These are phyloP conservation scores for Phytophthora europaea DNA, from an alignment of 352 stramenopile species.

Conservation along the genomic window DNA sequence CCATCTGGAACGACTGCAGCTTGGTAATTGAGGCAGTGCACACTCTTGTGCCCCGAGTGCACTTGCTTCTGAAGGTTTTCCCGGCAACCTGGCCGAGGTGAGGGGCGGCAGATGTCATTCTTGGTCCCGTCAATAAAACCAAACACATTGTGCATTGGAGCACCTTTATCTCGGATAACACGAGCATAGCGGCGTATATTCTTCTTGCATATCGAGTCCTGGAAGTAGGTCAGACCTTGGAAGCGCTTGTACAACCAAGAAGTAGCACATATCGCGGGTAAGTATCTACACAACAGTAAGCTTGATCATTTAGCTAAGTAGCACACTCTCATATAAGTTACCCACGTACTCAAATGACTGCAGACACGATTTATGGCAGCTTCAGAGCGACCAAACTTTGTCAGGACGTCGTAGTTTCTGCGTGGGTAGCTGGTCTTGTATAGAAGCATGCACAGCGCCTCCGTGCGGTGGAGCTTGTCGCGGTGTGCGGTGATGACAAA, in stretches of 20 bases:
- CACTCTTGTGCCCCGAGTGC: too few relatives aligned
- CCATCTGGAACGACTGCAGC: too few relatives aligned
- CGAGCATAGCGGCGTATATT: slow-evolving; percentile 19
- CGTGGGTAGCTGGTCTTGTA: slow-evolving; percentile 13
- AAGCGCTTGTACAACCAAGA: slow-evolving; percentile 16
- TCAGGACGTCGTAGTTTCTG: too few relatives aligned
- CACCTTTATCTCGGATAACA: slow-evolving; percentile 7
- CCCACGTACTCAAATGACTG: too few relatives aligned
- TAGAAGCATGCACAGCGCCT: slow-evolving; percentile 15
- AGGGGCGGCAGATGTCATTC: slow-evolving; percentile 13
- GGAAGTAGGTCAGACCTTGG: slow-evolving; percentile 13
- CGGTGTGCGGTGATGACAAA: slow-evolving; percentile 14
- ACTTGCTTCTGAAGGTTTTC: too few relatives aligned
- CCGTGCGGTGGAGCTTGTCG: slow-evolving; percentile 15
- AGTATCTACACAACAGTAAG: slow-evolving; percentile 2
- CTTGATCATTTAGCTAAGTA: too few relatives aligned
- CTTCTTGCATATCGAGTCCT: slow-evolving; percentile 20
- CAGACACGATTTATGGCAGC: too few relatives aligned
- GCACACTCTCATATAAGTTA: too few relatives aligned
- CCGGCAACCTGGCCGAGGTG: too few relatives aligned
- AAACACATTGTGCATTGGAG: slow-evolving; percentile 20
- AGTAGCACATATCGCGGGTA: slow-evolving; percentile 4
- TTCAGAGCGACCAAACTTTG: too few relatives aligned
- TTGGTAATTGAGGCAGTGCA: too few relatives aligned
- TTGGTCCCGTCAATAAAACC: slow-evolving; percentile 21